These are phyloP conservation scores for Barnettozyma botsteinii DNA, from an alignment of 805 yeast species.

Conservation along the genomic window DNA sequence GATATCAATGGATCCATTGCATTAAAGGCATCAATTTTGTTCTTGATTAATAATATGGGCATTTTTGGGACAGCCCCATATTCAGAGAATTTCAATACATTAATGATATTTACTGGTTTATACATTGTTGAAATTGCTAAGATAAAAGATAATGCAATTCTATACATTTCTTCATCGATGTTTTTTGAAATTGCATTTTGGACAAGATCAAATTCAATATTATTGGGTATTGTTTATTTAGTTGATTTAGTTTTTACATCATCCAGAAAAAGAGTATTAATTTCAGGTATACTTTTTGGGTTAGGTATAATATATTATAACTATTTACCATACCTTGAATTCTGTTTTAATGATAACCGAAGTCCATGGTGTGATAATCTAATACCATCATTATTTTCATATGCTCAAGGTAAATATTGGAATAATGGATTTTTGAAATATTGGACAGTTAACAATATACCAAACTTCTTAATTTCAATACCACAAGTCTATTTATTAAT, in stretches of 20 bases:
- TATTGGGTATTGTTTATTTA: conserved; percentile 64
- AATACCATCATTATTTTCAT: conserved; percentile 58
- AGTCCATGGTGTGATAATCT: conserved; percentile 67
- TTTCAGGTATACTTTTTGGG: conserved; percentile 55
- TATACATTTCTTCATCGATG: conserved; percentile 20
- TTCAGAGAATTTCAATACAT: conserved; percentile 67
- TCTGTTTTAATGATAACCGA: conserved; percentile 48
- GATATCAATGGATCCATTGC: conserved; percentile 25
- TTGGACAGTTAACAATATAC: conserved; percentile 78
- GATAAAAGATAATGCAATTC: too few species aligned
- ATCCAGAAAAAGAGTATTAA: conserved; percentile 27
- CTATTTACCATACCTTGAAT: conserved; percentile 45
- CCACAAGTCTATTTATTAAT: conserved; percentile 55
- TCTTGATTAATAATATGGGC: conserved; percentile 71
- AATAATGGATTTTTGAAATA: conserved; percentile 72
- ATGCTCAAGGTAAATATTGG: conserved; percentile 83
- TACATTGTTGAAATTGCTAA: conserved; percentile 34
- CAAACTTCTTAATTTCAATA: conserved; percentile 70
- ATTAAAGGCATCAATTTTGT: conserved; percentile 37
- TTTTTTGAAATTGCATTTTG: conserved; percentile 52
- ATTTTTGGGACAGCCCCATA: conserved; percentile 70
- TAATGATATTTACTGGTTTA: conserved; percentile 51
- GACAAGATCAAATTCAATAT: conserved; percentile 69
- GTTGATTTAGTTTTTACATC: conserved; percentile 38
- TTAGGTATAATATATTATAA: conserved; percentile 41